Conservation (phyloP, 352 stramenopile genomes). For the Achlya hypogyna region DNA sequence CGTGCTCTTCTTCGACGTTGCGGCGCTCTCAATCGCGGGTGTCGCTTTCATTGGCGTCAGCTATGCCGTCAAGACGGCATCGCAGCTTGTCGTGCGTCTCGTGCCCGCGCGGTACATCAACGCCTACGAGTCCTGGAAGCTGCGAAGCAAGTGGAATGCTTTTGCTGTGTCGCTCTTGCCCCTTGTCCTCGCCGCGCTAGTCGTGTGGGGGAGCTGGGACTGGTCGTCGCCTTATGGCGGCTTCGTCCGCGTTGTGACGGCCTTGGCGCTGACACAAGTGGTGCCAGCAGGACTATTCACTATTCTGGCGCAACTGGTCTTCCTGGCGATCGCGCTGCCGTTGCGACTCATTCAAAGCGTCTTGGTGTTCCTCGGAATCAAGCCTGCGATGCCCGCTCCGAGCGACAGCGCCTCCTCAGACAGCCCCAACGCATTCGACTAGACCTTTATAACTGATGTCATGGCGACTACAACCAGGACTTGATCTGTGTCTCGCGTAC, state of each 20-base stretch:
- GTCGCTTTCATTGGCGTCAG: background rate
- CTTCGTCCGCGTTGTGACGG: background rate
- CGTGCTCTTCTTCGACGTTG: background rate
- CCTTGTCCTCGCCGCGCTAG: background rate
- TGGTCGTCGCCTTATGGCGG: background rate
- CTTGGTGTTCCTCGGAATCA: background rate
- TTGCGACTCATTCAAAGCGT: background rate
- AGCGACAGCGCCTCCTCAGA: background rate
- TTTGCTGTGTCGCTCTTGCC: background rate
- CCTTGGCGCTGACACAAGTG: background rate
- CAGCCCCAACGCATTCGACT: background rate
- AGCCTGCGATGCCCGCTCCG: background rate
- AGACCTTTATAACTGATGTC: background rate
- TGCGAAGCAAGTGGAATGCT: background rate
- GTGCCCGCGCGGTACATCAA: background rate
- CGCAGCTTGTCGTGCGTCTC: background rate
- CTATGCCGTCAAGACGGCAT: background rate
- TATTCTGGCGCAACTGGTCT: background rate
- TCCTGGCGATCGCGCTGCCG: background rate
- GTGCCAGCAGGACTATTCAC: background rate
- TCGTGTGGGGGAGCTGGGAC: background rate
- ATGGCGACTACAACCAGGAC: background rate
- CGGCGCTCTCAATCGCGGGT: background rate
- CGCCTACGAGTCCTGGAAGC: background rate
- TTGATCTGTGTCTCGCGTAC: constrained; percentile 6